Percentiles rank a stretch among this genome's conserved stretches.
phyloP scores from a whole-genome alignment of 768 basidiomycete species.

The Termitomyces sp. region DNA sequence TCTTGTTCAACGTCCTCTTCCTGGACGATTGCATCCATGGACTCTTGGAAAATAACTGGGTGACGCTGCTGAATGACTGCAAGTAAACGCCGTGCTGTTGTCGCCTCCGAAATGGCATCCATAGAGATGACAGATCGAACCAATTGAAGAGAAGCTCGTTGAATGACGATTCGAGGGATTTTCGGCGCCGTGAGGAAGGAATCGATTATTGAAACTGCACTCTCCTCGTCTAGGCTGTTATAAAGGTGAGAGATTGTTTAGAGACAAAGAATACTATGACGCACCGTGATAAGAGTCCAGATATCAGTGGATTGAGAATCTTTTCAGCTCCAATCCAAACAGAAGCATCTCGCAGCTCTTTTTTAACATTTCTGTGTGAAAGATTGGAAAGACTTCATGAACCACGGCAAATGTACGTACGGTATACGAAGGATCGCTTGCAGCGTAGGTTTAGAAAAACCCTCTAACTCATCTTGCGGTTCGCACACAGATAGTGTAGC shows the following conservation, averaged over 20 bases:
- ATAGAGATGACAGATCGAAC: conserved; percentile 21
- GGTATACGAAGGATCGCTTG: conserved; percentile 40
- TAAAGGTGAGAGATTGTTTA: not conserved
- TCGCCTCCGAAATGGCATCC: conserved; percentile 15
- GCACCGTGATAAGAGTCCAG: conserved; percentile 32
- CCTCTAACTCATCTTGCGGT: conserved; percentile 51
- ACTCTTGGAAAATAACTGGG: conserved; percentile 40
- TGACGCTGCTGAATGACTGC: conserved; percentile 63
- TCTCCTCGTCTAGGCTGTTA: conserved; percentile 28
- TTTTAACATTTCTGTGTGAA: conserved; percentile 36
- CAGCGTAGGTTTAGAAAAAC: conserved; percentile 35
- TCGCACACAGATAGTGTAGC: conserved; percentile 62
- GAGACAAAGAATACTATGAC: not conserved
- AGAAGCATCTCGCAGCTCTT: conserved; percentile 39
- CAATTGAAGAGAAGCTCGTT: conserved; percentile 23
- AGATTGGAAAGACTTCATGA: not conserved
- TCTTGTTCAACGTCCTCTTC: conserved; percentile 33
- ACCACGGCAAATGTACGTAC: conserved; percentile 31
- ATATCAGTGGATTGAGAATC: conserved; percentile 50
- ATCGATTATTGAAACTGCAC: conserved; percentile 29
- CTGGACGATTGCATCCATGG: conserved; percentile 31
- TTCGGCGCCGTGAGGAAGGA: conserved; percentile 29
- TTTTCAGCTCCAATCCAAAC: conserved; percentile 51
- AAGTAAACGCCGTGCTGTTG: conserved; percentile 39
- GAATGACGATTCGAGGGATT: conserved; percentile 28